A percentile compares a stretch with the other conserved stretches of the same genome.
Conservation (phyloP, 768 basidiomycete species). For the Amanita fuliginea region DNA sequence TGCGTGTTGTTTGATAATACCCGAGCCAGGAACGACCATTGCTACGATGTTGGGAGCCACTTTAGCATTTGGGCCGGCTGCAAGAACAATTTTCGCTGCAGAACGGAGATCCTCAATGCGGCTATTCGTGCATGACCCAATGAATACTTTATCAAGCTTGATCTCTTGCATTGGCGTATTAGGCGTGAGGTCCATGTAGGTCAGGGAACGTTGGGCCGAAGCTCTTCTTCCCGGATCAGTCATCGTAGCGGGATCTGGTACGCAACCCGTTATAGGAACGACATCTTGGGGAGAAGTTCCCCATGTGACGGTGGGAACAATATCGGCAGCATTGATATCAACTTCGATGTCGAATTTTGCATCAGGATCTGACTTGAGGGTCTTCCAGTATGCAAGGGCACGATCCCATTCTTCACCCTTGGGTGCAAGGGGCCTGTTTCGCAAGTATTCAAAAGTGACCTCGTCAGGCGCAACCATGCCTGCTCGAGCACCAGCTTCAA, state of each 20-base stretch:
- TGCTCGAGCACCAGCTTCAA: conserved; percentile 87
- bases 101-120: conserved; percentile 89
- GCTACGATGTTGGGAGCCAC: conserved; percentile 69
- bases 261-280: conserved; percentile 68
- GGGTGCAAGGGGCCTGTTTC: conserved; percentile 70
- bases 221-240: conserved; percentile 53
- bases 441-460: conserved; percentile 75
- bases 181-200: conserved; percentile 80
- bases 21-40: conserved; percentile 90
- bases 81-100: conserved; percentile 67
- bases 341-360: conserved; percentile 81
- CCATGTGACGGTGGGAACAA: conserved; percentile 88
- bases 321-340: conserved; percentile 71
- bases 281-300: conserved; percentile 89
- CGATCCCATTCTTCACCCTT: conserved; percentile 79
- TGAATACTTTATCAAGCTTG: conserved; percentile 80
- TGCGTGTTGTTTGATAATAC: conserved; percentile 82
- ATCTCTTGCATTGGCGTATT: conserved; percentile 75
- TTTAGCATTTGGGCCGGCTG: conserved; percentile 62
- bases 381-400: conserved; percentile 79
- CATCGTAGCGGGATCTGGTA: conserved; percentile 67
- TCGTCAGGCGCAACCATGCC: conserved; percentile 92
- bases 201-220: conserved; percentile 63
- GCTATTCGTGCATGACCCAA: conserved; percentile 92
- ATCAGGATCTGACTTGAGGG: conserved; percentile 68